Percentiles rank a stretch among this genome's conserved stretches.
phyloP scores from a whole-genome alignment of 1,284 basidiomycete genomes.

The Gastroboletus turbinatus region DNA sequence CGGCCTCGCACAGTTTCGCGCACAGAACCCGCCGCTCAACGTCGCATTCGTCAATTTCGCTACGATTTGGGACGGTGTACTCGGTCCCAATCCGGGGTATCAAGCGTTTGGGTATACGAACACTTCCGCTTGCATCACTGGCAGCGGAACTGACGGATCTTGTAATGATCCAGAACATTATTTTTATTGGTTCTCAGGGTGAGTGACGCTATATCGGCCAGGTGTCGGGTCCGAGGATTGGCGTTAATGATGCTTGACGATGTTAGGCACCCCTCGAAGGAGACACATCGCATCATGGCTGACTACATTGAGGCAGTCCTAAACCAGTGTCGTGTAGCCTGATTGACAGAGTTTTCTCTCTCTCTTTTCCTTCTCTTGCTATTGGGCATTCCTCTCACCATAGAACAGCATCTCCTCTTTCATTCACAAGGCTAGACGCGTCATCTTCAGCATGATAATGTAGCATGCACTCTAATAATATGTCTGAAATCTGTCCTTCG shows the following conservation, averaged over 20 bases:
- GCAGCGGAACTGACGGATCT: neutral
- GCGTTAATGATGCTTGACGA: neutral
- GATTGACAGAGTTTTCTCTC: neutral
- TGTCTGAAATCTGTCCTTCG: too few species aligned
- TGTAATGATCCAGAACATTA: neutral
- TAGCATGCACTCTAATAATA: too few species aligned
- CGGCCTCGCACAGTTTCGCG: neutral
- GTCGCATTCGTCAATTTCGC: neutral
- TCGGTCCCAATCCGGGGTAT: neutral
- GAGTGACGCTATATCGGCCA: neutral
- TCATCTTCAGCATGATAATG: neutral
- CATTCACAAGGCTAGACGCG: neutral
- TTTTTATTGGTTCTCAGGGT: neutral
- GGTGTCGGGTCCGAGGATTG: neutral
- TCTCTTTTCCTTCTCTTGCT: neutral
- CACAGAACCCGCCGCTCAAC: neutral
- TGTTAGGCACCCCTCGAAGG: neutral
- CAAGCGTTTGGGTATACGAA: neutral
- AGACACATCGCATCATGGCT: neutral
- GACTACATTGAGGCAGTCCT: neutral
- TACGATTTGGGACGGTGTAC: neutral
- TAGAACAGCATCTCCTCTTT: neutral
- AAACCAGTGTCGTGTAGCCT: neutral
- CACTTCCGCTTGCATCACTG: neutral
- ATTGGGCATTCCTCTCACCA: neutral